These are phyloP conservation scores for Tieghemiomyces parasiticus DNA, from an alignment of 192 early-diverging fungal genomes.

Conservation along the genomic window DNA sequence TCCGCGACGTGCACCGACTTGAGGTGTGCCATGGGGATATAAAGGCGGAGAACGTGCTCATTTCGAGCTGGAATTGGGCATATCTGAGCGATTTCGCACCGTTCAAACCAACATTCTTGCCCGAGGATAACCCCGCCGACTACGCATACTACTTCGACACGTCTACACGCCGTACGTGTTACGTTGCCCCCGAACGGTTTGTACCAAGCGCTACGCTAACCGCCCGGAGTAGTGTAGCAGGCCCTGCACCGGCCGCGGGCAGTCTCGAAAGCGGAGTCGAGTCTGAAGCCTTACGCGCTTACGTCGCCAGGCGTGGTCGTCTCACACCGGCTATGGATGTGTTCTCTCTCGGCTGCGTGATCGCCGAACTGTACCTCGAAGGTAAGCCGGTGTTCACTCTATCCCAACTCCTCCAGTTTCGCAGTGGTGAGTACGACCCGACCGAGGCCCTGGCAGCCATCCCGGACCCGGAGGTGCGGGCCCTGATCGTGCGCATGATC, in stretches of 20 bases:
- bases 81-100: constrained; percentile 80
- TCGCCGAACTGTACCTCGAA: constrained; percentile 91
- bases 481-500: constrained; percentile 76
- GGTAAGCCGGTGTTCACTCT: constrained; percentile 83
- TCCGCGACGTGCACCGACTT: constrained; percentile 56
- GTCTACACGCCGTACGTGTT: constrained; percentile 75
- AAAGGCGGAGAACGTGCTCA: constrained; percentile 86
- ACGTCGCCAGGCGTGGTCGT: too few species aligned
- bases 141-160: constrained; percentile 97
- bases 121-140: constrained; percentile 91
- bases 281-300: too few species aligned
- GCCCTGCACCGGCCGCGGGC: too few species aligned
- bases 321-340: constrained; percentile 83
- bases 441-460: constrained; percentile 60
- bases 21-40: constrained; percentile 89
- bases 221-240: too few species aligned
- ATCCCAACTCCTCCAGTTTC: constrained; percentile 81
- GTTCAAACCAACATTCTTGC: constrained; percentile 85
- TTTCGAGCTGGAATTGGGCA: constrained; percentile 93
- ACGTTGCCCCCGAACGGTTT: constrained; percentile 91
- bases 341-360: constrained; percentile 79
- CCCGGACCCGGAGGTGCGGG: constrained; percentile 59
- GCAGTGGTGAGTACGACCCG: constrained; percentile 62
- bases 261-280: too few species aligned
- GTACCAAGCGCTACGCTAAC: constrained; percentile 21